These are phyloP conservation scores for Trichoderma sp. DNA, from an alignment of 2,329 filamentous ascomycete species.

Conservation along the genomic window DNA sequence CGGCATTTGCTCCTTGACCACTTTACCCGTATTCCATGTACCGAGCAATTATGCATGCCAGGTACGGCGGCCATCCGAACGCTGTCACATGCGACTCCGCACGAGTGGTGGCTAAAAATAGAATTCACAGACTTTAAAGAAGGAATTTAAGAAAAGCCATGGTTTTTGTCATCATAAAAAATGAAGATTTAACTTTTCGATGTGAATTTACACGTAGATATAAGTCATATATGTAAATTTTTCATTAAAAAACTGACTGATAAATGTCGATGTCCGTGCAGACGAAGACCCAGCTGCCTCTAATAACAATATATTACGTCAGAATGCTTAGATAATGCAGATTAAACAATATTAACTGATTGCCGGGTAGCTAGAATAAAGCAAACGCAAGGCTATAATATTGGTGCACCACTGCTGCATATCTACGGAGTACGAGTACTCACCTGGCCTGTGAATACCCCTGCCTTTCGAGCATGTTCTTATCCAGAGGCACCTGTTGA, in stretches of 20 bases:
- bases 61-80: neutral
- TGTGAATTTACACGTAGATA: neutral
- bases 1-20: neutral
- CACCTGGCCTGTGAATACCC: neutral
- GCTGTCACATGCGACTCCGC: neutral
- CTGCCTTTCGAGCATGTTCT: neutral
- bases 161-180: neutral
- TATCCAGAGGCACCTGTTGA: neutral
- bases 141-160: neutral
- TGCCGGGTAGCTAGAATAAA: neutral
- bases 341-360: neutral
- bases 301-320: neutral
- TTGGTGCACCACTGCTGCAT: neutral
- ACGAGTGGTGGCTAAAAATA: neutral
- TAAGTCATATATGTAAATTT: neutral
- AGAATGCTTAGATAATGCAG: neutral
- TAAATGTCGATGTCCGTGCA: neutral
- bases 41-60: neutral
- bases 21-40: neutral
- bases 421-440: neutral
- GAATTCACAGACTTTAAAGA: neutral
- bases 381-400: neutral
- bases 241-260: neutral
- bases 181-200: neutral
- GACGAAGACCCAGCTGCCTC: neutral